A percentile compares a stretch with the other conserved stretches of the same genome.
Conservation (phyloP, 169 alveolate genomes). For the Eimeria maxima region DNA sequence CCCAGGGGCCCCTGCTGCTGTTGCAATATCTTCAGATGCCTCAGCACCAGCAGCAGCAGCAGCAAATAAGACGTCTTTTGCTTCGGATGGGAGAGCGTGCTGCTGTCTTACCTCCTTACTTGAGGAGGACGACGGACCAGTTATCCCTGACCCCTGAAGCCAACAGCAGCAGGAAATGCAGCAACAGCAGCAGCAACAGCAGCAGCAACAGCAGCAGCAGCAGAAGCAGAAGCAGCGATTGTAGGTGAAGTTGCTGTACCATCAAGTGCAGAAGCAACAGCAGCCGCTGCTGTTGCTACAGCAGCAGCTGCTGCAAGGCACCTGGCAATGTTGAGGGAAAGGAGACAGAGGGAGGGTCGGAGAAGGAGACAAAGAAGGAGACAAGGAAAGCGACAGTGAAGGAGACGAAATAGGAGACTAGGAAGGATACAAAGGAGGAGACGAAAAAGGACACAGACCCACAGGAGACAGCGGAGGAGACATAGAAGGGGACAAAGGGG, state of each 20-base stretch:
- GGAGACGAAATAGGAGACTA: too few species aligned
- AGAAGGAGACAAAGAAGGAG: not conserved
- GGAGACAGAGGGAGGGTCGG: not conserved
- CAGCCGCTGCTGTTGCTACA: not conserved
- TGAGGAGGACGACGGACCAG: not conserved
- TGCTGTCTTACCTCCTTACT: not conserved
- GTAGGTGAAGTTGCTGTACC: not conserved
- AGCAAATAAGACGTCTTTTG: not conserved
- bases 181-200: not conserved
- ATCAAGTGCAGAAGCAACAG: not conserved
- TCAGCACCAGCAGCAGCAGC: not conserved
- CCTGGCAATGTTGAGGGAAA: not conserved
- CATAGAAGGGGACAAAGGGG: too few species aligned
- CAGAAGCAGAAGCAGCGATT: not conserved
- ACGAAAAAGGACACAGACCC: too few species aligned
- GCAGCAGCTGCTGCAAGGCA: too few species aligned
- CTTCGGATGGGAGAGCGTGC: not conserved
- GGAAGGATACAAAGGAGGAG: too few species aligned
- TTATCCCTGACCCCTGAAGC: constrained; percentile 2
- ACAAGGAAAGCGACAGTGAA: not conserved
- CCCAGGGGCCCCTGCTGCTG: not conserved
- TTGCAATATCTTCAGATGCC: not conserved
- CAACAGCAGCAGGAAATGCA: constrained; percentile 10
- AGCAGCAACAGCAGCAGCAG: not conserved
- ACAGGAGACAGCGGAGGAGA: not conserved